phyloP scores from a whole-genome alignment of 495 filamentous ascomycete species.

The Penicillium robsamsonii region DNA sequence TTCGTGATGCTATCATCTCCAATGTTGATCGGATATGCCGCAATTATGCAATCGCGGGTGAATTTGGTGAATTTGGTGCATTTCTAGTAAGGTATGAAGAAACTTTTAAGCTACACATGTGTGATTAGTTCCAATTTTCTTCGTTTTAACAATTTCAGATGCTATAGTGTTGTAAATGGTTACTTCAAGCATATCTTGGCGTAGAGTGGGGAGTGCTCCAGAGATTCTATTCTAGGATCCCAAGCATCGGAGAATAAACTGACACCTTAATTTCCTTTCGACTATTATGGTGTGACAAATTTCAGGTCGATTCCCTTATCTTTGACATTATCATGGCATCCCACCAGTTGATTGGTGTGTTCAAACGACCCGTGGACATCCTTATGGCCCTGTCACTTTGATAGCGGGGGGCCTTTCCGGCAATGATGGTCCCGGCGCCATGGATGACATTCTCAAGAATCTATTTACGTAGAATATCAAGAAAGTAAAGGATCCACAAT shows the following conservation, averaged over 20 bases:
- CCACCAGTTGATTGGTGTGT: neutral
- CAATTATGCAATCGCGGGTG: too few species aligned
- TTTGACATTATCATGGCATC: neutral
- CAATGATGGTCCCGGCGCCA: neutral
- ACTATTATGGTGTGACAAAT: neutral
- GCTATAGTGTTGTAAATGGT: too few species aligned
- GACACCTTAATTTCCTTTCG: neutral
- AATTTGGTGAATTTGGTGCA: neutral
- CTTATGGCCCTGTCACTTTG: neutral
- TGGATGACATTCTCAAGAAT: neutral
- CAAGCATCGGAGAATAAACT: neutral
- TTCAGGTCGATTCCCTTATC: neutral
- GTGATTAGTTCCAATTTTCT: too few species aligned
- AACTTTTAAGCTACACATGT: too few species aligned
- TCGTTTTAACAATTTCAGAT: too few species aligned
- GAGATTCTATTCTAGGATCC: neutral
- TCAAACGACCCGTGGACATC: neutral
- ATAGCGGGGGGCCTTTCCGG: neutral
- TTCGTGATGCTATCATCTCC: conserved; percentile 1
- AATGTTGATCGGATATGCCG: neutral
- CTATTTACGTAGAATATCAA: neutral
- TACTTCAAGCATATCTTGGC: too few species aligned
- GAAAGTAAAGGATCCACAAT: neutral
- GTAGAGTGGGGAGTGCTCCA: neutral
- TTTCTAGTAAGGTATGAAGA: too few species aligned